phyloP scores from a whole-genome alignment of 2,329 filamentous ascomycete genomes.

The Xylaria digitata region DNA sequence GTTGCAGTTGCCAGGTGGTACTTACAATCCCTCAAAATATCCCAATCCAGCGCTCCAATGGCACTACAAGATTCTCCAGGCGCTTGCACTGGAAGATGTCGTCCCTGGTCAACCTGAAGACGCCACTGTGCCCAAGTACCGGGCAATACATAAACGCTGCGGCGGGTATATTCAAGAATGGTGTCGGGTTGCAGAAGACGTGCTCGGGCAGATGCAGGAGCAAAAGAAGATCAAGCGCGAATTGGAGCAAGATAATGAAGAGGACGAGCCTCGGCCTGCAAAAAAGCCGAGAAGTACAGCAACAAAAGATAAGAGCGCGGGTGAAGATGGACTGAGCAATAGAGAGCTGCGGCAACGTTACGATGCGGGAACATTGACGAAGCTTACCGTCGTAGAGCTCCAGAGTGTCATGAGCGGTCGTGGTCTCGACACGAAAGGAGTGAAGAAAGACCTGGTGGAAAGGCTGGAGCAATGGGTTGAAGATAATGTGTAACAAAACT shows the following conservation, averaged over 20 bases:
- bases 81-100: constrained; percentile 91
- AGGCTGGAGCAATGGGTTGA: constrained; percentile 68
- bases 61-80: constrained; percentile 96
- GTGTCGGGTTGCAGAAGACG: constrained; percentile 74
- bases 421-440: constrained; percentile 61
- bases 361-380: constrained; percentile 60
- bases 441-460: constrained; percentile 67
- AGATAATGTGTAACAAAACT: constrained; percentile 50
- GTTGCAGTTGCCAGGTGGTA: constrained; percentile 85
- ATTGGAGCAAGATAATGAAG: constrained; percentile 54
- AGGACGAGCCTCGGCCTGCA: constrained; percentile 53
- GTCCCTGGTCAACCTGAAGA: constrained; percentile 79
- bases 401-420: constrained; percentile 61
- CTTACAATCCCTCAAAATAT: constrained; percentile 87
- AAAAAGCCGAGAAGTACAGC: constrained; percentile 59
- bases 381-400: constrained; percentile 66
- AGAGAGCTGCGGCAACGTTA: constrained; percentile 60
- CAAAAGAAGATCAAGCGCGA: constrained; percentile 64
- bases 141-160: constrained; percentile 88
- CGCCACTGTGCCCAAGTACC: constrained; percentile 84
- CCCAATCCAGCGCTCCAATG: constrained; percentile 94
- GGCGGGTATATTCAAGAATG: constrained; percentile 83
- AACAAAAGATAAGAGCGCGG: constrained; percentile 45
- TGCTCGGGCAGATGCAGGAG: constrained; percentile 55
- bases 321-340: constrained; percentile 55